Percentiles rank a stretch among this genome's conserved stretches.
Evolutionary conservation across 441 rosid genomes (phyloP).

Genomic region (Erysimum pusillum): DNA sequence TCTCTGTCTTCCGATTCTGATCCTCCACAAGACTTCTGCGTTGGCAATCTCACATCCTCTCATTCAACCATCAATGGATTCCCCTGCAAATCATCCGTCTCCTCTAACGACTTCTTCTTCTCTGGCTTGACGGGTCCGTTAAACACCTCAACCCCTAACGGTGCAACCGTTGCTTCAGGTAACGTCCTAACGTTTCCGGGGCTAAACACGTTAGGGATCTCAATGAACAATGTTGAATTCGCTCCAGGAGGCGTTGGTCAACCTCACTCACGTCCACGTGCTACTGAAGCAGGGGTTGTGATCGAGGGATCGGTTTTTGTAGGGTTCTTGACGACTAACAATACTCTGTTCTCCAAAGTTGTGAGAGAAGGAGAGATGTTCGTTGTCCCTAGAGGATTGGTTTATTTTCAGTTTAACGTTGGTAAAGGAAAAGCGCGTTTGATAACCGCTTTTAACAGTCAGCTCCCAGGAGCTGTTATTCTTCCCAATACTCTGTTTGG

Average conservation of each 20-base stretch:
- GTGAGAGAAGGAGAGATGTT: not conserved
- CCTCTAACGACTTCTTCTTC: constrained; percentile 73
- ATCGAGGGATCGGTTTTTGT: not conserved
- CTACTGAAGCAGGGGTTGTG: not conserved
- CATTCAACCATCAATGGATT: constrained; percentile 63
- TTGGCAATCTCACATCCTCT: constrained; percentile 56
- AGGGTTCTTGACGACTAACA: constrained; percentile 3
- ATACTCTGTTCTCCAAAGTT: not conserved
- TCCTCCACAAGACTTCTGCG: constrained; percentile 76
- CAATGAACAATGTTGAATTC: not conserved
- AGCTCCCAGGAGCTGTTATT: constrained; percentile 63
- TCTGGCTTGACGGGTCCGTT: constrained; percentile 58
- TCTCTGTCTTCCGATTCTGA: constrained; percentile 63
- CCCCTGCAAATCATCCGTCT: constrained; percentile 72
- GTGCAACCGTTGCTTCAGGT: constrained; percentile 1
- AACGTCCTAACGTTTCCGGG: not conserved
- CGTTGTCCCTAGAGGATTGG: constrained; percentile 58
- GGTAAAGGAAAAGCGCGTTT: constrained; percentile 67
- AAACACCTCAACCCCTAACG: constrained; percentile 60
- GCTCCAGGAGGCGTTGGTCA: not conserved
- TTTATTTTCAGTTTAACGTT: constrained; percentile 80
- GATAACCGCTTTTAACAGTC: constrained; percentile 79
- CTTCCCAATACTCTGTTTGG: constrained; percentile 59
- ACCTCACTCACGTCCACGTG: not conserved
- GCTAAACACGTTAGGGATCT: not conserved